Percentiles rank a stretch among this genome's conserved stretches.
Evolutionary conservation across 768 basidiomycete species (phyloP).

Genomic region (Suillus luteus): DNA sequence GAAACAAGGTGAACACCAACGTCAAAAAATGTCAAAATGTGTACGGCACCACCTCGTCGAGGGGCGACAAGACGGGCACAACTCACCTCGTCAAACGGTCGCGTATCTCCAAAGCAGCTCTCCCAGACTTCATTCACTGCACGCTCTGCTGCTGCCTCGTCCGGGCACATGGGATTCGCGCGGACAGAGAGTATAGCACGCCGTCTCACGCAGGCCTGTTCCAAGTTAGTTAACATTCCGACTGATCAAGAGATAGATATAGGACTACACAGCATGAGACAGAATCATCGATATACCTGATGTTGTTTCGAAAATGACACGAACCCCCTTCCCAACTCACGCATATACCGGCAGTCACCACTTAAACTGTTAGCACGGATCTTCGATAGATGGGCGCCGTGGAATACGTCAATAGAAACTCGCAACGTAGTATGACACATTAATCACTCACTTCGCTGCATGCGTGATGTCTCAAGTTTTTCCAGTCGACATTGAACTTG

Average conservation of each 20-base stretch:
- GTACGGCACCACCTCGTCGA: constrained; percentile 3
- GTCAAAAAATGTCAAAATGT: not conserved
- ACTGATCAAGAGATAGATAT: constrained; percentile 11
- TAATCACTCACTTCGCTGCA: constrained; percentile 83
- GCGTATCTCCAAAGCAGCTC: constrained; percentile 91
- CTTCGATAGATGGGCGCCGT: constrained; percentile 42
- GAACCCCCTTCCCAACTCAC: constrained; percentile 79
- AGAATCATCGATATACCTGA: constrained; percentile 54
- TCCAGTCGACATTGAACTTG: constrained; percentile 92
- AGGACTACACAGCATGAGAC: constrained; percentile 16
- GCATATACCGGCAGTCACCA: constrained; percentile 87
- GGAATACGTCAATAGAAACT: constrained; percentile 6
- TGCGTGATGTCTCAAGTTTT: constrained; percentile 88
- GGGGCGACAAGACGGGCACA: not conserved
- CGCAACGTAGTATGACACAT: not conserved
- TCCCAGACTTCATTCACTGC: constrained; percentile 98
- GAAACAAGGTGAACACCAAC: constrained; percentile 17
- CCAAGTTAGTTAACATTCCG: constrained; percentile 13
- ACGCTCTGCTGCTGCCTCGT: constrained; percentile 74
- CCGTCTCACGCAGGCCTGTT: constrained; percentile 85
- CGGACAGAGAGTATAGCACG: constrained; percentile 82
- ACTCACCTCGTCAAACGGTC: constrained; percentile 94
- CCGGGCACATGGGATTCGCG: constrained; percentile 79
- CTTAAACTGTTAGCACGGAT: constrained; percentile 94
- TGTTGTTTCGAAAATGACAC: constrained; percentile 90